Evolutionary conservation across 2,329 filamentous ascomycete genomes (phyloP).

Genomic region (Aaosphaeria pasadenensis): DNA sequence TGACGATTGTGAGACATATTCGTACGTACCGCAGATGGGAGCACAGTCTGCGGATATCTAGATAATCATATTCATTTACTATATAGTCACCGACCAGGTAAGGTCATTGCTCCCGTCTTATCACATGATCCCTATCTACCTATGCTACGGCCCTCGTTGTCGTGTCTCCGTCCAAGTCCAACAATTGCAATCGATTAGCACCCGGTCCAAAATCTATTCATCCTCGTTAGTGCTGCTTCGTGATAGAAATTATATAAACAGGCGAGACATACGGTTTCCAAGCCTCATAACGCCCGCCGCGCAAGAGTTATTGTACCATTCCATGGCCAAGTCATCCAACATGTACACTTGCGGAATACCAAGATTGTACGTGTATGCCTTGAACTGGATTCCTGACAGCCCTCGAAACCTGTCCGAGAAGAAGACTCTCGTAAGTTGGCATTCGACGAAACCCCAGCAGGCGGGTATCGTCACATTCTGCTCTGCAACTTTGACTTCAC

Average conservation of each 20-base stretch:
- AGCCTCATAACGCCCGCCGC: slow-evolving; percentile 41
- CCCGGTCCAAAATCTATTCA: no score
- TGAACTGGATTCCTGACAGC: slow-evolving; percentile 49
- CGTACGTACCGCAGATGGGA: no score
- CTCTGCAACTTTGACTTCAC: slow-evolving; percentile 34
- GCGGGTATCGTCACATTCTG: slow-evolving; percentile 42
- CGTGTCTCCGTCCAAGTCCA: no score
- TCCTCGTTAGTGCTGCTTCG: no score
- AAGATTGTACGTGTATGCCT: slow-evolving; percentile 42
- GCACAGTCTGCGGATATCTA: no score
- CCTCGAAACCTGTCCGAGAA: slow-evolving; percentile 40
- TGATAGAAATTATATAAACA: neutral
- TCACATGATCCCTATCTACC: no score
- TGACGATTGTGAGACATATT: no score
- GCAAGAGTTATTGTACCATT: slow-evolving; percentile 51
- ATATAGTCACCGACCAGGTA: no score
- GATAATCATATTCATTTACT: no score
- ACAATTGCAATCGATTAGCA: no score
- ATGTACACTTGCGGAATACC: slow-evolving; percentile 42
- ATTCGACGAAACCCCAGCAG: slow-evolving; percentile 40
- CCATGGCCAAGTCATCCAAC: slow-evolving; percentile 48
- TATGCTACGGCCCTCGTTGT: no score
- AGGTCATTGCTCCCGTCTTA: no score
- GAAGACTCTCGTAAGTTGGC: slow-evolving; percentile 41
- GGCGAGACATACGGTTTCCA: slow-evolving; percentile 21